These are phyloP conservation scores for Raddia guianensis DNA, from an alignment of 176 grass and related monocot species.

Conservation along the genomic window DNA sequence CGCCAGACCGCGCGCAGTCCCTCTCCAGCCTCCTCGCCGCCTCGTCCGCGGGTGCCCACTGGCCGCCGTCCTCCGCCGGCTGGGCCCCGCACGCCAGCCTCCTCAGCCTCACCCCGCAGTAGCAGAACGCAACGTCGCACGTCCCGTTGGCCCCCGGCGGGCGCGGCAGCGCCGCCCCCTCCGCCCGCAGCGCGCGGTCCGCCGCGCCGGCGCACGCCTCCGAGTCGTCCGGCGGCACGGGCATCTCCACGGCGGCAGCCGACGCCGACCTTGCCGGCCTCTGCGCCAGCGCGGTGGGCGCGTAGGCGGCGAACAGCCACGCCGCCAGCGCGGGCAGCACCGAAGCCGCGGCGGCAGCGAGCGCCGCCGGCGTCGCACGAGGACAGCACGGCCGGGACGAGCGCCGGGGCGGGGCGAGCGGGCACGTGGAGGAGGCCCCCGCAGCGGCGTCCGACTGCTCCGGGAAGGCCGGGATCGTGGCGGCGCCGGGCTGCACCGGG, in stretches of 20 bases:
- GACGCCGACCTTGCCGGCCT: conserved; percentile 4
- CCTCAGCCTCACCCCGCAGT: conserved; percentile 78
- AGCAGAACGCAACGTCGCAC: conserved; percentile 80
- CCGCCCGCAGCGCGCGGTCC: conserved; percentile 62
- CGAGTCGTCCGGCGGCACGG: conserved; percentile 60
- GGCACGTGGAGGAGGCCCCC: conserved; percentile 62
- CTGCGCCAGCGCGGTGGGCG: conserved; percentile 58
- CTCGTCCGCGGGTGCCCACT: conserved; percentile 44
- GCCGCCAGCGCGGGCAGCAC: conserved; percentile 86
- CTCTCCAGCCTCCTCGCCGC: conserved; percentile 51
- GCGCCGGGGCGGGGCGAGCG: conserved; percentile 52
- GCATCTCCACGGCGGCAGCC: conserved; percentile 53
- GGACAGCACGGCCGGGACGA: conserved; percentile 63
- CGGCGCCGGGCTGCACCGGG: conserved; percentile 24
- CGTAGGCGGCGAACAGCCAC: conserved; percentile 87
- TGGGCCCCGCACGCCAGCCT: conserved; percentile 53
- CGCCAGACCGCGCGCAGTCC: conserved; percentile 57
- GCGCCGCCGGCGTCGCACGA: conserved; percentile 43
- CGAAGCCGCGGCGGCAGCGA: conserved; percentile 45
- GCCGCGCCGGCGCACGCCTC: conserved; percentile 57
- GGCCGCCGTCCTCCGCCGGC: conserved; percentile 13
- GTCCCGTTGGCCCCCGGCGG: conserved; percentile 60
- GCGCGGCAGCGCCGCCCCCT: conserved; percentile 52
- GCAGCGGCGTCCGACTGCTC: conserved; percentile 77
- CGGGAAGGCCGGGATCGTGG: conserved; percentile 95